Evolutionary conservation across 768 basidiomycete species (phyloP).

Genomic region (Leccinum pellstonianum): DNA sequence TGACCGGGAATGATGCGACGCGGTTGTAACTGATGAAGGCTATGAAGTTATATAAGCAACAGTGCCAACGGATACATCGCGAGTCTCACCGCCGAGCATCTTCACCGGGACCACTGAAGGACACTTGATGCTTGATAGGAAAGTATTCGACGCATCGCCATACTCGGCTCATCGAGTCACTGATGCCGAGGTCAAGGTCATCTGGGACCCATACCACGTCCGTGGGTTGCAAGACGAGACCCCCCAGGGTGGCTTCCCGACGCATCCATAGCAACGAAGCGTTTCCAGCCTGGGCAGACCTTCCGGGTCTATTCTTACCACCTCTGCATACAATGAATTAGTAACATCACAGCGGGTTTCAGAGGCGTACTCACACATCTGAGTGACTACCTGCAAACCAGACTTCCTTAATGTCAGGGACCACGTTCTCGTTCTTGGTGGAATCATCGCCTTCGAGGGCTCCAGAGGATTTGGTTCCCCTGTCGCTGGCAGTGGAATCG

Average conservation of each 20-base stretch:
- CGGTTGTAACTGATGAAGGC: constrained; percentile 18
- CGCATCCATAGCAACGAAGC: constrained; percentile 35
- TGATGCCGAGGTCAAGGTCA: constrained; percentile 24
- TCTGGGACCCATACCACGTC: constrained; percentile 30
- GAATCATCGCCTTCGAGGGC: neutral
- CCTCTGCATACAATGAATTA: constrained; percentile 16
- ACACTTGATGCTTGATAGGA: constrained; percentile 26
- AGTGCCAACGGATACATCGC: neutral
- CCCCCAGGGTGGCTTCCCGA: constrained; percentile 26
- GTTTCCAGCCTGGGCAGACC: constrained; percentile 24
- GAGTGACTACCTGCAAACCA: constrained; percentile 58
- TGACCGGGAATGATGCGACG: constrained; percentile 30
- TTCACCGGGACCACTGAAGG: constrained; percentile 19
- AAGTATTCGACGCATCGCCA: constrained; percentile 22
- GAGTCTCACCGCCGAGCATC: constrained; percentile 17
- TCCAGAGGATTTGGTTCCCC: constrained; percentile 15
- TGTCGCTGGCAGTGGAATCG: constrained; percentile 21
- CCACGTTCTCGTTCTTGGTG: neutral
- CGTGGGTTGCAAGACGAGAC: constrained; percentile 28
- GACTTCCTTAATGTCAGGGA: constrained; percentile 55
- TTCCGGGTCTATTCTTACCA: constrained; percentile 24
- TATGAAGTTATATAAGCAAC: constrained; percentile 3
- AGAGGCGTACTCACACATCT: constrained; percentile 28
- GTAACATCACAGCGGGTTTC: too few species aligned
- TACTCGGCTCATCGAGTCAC: constrained; percentile 17